Evolutionary conservation across 805 yeast species (phyloP).

Genomic region (Sugiyamaella marilandica): DNA sequence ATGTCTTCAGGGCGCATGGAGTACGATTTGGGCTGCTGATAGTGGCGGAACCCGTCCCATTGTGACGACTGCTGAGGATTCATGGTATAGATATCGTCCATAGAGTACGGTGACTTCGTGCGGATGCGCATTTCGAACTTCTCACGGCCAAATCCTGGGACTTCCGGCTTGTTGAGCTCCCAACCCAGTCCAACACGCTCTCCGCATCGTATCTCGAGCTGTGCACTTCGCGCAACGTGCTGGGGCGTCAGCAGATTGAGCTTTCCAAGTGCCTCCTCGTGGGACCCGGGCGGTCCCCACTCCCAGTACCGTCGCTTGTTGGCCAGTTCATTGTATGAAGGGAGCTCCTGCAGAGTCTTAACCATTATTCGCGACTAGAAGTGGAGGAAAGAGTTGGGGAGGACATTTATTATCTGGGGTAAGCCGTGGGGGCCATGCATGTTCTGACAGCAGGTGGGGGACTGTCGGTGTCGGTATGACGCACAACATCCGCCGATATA

Average conservation of each 20-base stretch:
- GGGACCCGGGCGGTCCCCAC: slow-evolving; percentile 29
- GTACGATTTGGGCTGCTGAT: slow-evolving; percentile 20
- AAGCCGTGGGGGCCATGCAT: not conserved
- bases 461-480: not conserved
- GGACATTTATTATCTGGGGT: not conserved
- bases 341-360: slow-evolving; percentile 14
- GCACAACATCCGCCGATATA: no score
- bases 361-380: not conserved
- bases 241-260: slow-evolving; percentile 24
- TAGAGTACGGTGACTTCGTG: slow-evolving; percentile 9
- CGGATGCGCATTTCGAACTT: slow-evolving; percentile 3
- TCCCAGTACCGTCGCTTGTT: slow-evolving; percentile 27
- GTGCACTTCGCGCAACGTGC: slow-evolving; percentile 21
- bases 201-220: slow-evolving; percentile 23
- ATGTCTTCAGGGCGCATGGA: slow-evolving; percentile 2
- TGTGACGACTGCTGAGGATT: slow-evolving; percentile 34
- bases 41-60: slow-evolving; percentile 35
- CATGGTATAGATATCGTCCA: slow-evolving; percentile 29
- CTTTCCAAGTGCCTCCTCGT: slow-evolving; percentile 27
- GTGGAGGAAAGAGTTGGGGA: not conserved
- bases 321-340: slow-evolving; percentile 23
- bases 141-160: slow-evolving; percentile 19
- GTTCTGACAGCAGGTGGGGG: not conserved
- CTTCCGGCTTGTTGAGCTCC: slow-evolving; percentile 21
- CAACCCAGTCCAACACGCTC: slow-evolving; percentile 23